Conservation (phyloP, 2,329 filamentous ascomycete species). For the Fusarium veterinarium region DNA sequence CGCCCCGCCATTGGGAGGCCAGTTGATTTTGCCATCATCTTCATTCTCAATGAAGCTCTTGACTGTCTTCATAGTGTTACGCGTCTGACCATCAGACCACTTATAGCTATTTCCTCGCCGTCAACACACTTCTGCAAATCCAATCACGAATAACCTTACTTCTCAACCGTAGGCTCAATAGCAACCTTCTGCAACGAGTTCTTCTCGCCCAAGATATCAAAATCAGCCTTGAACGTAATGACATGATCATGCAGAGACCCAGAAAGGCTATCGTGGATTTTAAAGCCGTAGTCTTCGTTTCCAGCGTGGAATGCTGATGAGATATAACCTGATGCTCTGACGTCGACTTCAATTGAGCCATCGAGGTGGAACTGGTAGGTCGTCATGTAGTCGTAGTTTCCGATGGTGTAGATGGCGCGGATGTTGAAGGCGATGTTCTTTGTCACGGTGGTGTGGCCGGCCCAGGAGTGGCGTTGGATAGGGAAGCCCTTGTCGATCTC, state of each 20-base stretch:
- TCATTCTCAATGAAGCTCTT: slow-evolving; percentile 9
- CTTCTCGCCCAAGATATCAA: background rate
- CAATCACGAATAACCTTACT: background rate
- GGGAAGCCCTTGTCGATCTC: slow-evolving; percentile 11
- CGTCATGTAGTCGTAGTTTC: slow-evolving; percentile 10
- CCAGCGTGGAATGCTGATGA: background rate
- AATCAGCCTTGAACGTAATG: background rate
- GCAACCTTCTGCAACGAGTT: slow-evolving; percentile 1
- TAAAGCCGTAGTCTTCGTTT: slow-evolving; percentile 7
- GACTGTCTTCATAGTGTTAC: background rate
- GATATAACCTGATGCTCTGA: slow-evolving; percentile 4
- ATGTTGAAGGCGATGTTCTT: slow-evolving; percentile 7
- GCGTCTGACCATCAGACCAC: background rate
- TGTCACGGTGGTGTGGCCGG: background rate
- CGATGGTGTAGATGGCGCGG: slow-evolving; percentile 8
- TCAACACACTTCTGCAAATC: rapidly evolving
- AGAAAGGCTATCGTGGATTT: slow-evolving; percentile 2
- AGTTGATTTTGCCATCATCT: slow-evolving; percentile 3
- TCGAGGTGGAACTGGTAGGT: background rate
- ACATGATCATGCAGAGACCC: background rate
- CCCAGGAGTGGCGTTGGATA: slow-evolving; percentile 7
- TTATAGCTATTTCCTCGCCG: background rate
- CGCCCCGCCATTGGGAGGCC: background rate
- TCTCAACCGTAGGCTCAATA: background rate
- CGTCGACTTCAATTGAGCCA: background rate